phyloP scores from a whole-genome alignment of 805 yeast species.

The Sugiyamaella floridensis region DNA sequence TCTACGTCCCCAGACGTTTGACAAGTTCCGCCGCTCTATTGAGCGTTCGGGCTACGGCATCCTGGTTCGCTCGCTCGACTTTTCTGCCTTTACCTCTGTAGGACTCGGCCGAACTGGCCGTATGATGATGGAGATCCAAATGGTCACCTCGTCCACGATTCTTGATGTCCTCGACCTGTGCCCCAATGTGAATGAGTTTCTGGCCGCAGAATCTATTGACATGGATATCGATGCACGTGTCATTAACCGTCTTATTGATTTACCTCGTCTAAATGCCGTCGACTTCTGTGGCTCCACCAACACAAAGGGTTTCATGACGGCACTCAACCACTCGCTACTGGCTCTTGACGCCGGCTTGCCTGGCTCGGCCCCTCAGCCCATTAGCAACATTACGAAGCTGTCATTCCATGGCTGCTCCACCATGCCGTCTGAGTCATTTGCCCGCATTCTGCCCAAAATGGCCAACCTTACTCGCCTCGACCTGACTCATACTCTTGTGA shows the following conservation, averaged over 20 bases:
- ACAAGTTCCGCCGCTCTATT: constrained; percentile 55
- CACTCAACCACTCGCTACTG: constrained; percentile 40
- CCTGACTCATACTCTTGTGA: constrained; percentile 72
- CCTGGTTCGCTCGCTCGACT: constrained; percentile 71
- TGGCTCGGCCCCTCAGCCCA: not conserved
- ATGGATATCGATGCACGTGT: constrained; percentile 65
- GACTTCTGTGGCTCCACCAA: constrained; percentile 90
- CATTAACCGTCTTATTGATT: constrained; percentile 48
- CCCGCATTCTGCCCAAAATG: constrained; percentile 50
- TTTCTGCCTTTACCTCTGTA: constrained; percentile 79
- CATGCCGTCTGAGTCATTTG: constrained; percentile 50
- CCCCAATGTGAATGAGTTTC: constrained; percentile 67
- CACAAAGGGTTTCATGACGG: constrained; percentile 44
- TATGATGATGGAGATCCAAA: constrained; percentile 87
- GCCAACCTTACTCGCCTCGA: constrained; percentile 60
- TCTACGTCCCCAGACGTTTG: constrained; percentile 75
- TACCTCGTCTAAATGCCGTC: constrained; percentile 54
- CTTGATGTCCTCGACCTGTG: constrained; percentile 50
- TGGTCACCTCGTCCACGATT: constrained; percentile 74
- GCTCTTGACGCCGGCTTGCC: constrained; percentile 11
- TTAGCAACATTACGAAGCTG: constrained; percentile 36
- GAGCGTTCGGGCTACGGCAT: constrained; percentile 39
- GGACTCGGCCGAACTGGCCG: constrained; percentile 84
- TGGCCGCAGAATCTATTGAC: constrained; percentile 80
- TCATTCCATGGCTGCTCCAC: constrained; percentile 89